Conservation (phyloP, 2,329 filamentous ascomycete species). For the Hypoxylon sp. region DNA sequence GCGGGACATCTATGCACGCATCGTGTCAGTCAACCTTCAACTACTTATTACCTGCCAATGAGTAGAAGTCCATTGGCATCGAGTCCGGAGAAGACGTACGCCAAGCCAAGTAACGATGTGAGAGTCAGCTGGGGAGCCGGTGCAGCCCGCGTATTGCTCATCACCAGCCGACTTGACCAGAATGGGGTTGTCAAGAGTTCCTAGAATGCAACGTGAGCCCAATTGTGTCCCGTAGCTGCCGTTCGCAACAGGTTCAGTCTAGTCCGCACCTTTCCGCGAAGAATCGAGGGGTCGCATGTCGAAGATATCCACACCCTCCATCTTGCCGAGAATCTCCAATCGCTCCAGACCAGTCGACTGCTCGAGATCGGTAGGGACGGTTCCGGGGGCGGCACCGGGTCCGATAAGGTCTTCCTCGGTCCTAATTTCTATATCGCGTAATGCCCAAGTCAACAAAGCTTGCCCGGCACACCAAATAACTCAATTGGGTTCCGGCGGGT, state of each 20-base stretch:
- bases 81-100: conserved; percentile 66
- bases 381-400: conserved; percentile 85
- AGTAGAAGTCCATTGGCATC: not conserved
- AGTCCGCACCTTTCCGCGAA: conserved; percentile 79
- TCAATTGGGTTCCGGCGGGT: conserved; percentile 44
- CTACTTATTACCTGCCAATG: conserved; percentile 9
- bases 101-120: conserved; percentile 93
- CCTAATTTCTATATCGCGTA: conserved; percentile 79
- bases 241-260: not conserved
- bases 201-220: conserved; percentile 61
- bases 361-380: conserved; percentile 93
- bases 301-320: conserved; percentile 98
- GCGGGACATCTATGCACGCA: conserved; percentile 76
- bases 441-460: conserved; percentile 43
- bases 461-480: conserved; percentile 12
- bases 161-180: conserved; percentile 91
- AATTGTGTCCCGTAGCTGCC: conserved; percentile 13
- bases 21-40: conserved; percentile 30
- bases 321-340: conserved; percentile 98
- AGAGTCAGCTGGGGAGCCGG: conserved; percentile 91
- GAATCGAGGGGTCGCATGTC: conserved; percentile 97
- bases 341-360: conserved; percentile 98
- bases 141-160: conserved; percentile 98
- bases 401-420: conserved; percentile 84
- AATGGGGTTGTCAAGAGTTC: conserved; percentile 92